Conservation (phyloP, 1,284 basidiomycete species). For the Ceratobasidium papillatum region DNA sequence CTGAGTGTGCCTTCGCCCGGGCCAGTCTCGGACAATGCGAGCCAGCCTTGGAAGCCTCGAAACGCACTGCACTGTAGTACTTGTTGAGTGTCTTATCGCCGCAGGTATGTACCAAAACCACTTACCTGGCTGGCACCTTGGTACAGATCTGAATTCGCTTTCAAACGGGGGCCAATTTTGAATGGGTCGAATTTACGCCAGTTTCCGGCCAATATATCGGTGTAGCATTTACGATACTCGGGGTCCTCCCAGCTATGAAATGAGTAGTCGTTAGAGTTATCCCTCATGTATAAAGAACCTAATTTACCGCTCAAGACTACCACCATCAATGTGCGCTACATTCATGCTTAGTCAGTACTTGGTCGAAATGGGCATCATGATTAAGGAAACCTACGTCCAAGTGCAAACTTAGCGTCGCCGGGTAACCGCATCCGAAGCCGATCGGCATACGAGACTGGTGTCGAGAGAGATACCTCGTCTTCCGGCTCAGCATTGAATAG, state of each 20-base stretch:
- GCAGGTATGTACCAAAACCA: background rate
- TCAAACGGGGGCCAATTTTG: constrained; percentile 61
- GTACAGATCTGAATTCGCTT: constrained; percentile 67
- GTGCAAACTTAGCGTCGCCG: constrained; percentile 65
- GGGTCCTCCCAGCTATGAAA: constrained; percentile 76
- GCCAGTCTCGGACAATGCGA: constrained; percentile 65
- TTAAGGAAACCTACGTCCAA: constrained; percentile 16
- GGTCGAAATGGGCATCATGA: background rate
- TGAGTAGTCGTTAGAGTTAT: constrained; percentile 10
- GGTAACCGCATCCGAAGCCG: constrained; percentile 77
- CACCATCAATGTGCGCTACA: constrained; percentile 80
- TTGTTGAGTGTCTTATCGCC: constrained; percentile 47
- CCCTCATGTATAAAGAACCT: background rate
- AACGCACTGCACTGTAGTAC: constrained; percentile 66
- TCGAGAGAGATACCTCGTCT: constrained; percentile 60
- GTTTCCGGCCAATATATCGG: constrained; percentile 59
- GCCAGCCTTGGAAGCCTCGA: constrained; percentile 80
- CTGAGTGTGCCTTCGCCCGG: constrained; percentile 72
- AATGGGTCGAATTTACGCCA: constrained; percentile 71
- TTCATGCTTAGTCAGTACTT: constrained; percentile 51
- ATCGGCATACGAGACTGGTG: constrained; percentile 78
- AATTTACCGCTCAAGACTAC: constrained; percentile 56
- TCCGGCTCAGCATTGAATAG: constrained; percentile 64
- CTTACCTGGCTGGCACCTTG: constrained; percentile 49
- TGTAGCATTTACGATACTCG: constrained; percentile 66